Base-by-base conservation (phyloP, 805 yeast species). In the Zygotorulaspora chibaensis region DNA sequence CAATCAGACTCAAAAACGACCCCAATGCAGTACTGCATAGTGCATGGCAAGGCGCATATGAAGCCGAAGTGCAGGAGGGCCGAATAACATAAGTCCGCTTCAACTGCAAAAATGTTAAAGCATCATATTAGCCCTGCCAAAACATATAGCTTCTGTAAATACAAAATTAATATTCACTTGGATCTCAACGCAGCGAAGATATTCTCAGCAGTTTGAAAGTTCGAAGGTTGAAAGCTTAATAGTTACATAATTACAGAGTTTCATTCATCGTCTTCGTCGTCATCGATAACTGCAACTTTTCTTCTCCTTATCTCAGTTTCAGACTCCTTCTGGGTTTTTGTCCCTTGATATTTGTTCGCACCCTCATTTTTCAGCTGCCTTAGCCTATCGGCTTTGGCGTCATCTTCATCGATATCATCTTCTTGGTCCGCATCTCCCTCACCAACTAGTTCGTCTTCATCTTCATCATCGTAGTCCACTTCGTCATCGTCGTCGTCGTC, bases 341-440 rank as follows among this genome's bases (percentile, higher is more conserved):
- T 59, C 3, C 57, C 58, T 5, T 62, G 61, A 57, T 80, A 80
- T 52, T 72, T 72, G 12, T 73, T 66, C 11, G 77, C 80, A 2
- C 85, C 86, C 11, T 71, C 77, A 42, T 72, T 68, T 58, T 82
- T 82, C 44, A 80, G 69, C 43, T 68, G 64, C 55, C 74, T 74
- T 53, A 82, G 68, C 57, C 83, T 72, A 53, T 78, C 83, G 1
- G 84, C 85, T 9, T 79, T 83, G 45, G 65, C 63, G 46, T 73
- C 80, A 29, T 70, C 72, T 31, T 71, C 77, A 12, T 69, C 79
- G 25, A 4, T 9, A 12, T 29, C 33, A n/a, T 71, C 75, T 28
- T 72, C 77, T 9, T 69, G 76, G 3, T 68, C 76, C 5, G 64
- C 77, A 1, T 69, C 75, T 2, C 67, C 74, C 2, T 68, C 77